Evolutionary conservation across 176 grass and related monocot genomes (phyloP), one percentile per base, ranked within the genome.

Genomic region (Musa itinerans): DNA sequence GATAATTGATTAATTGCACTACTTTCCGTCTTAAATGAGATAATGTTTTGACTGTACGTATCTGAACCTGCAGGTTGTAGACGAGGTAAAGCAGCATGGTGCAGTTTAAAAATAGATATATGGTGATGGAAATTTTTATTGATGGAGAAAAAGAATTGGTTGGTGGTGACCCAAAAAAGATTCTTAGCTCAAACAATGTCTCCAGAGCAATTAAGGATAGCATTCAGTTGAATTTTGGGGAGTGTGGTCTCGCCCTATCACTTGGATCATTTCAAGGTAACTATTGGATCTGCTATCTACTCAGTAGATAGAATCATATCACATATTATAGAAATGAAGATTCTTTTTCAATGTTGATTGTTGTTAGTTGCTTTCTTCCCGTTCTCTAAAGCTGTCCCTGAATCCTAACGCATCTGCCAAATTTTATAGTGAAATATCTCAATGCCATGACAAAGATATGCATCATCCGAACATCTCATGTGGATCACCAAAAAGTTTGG

Each of bases 71-170:
- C 57, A 61, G 55, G 17, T 17, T 61, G 3, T 15, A n/a, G 13
- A 8, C 57, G 5, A 13, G 21, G 68, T 69, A 20, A 5, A 11
- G n/a, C 13, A 69, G 51, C 10, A 96, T 96, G 92, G 89, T 92
- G 63, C 92, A 96, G 54, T 96, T 96, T 76, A 96, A 96, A 72
- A 96, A 92, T 52, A 85, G 92, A 69, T 96, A 96, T 64, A 78
- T 90, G 87, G 78, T 92, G 52, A 81, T 96, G 93, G 93, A 96
- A 55, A 82, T 85, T 6, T 88, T 96, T 49, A 68, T 96, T 8
- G 81, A 90, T 59, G 69, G 76, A 14, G 65, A 75, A 63, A 73
- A 53, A 63, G 76, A 82, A 50, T 82, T 48, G 53, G 79, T 78
- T 21, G 79, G 76, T 69, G 7, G 21, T 10, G 77, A 88, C 6